A percentile compares a stretch with the other conserved stretches of the same genome.
Evolutionary conservation across 2,329 filamentous ascomycete species (phyloP).

Genomic region (Fusarium sp.): DNA sequence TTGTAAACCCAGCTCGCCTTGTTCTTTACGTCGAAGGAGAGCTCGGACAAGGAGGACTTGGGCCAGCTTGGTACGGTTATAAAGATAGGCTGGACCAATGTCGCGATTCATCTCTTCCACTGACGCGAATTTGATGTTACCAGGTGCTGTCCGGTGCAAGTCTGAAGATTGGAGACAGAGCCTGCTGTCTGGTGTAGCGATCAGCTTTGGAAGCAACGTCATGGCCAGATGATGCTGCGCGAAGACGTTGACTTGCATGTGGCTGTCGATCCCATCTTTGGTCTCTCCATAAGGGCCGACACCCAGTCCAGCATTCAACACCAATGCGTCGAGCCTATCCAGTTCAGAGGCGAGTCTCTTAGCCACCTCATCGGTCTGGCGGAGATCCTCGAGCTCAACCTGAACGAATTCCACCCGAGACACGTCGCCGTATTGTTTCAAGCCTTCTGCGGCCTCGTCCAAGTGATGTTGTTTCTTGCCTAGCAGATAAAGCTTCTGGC

Average conservation of each 20-base stretch:
- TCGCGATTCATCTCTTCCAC: conserved; percentile 6
- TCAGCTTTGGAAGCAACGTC: conserved; percentile 11
- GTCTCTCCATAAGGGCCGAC: conserved; percentile 15
- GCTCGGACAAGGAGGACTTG: conserved; percentile 8
- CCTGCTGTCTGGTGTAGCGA: conserved; percentile 15
- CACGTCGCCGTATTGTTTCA: conserved; percentile 8
- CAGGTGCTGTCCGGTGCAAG: conserved; percentile 1
- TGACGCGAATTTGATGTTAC: not conserved
- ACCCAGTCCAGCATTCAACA: conserved; percentile 13
- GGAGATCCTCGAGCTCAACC: conserved; percentile 14
- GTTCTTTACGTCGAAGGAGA: not conserved
- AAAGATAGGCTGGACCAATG: conserved; percentile 3
- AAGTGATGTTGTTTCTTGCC: conserved; percentile 20
- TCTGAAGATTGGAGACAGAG: conserved; percentile 5
- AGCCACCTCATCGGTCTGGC: conserved; percentile 10
- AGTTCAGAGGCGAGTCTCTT: conserved; percentile 10
- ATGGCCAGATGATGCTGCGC: conserved; percentile 25
- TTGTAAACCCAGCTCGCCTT: conserved; percentile 5
- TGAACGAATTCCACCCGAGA: conserved; percentile 6
- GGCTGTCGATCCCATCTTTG: conserved; percentile 16
- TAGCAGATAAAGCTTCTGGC: conserved; percentile 5
- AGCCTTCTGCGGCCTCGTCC: conserved; percentile 10
- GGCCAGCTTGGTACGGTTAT: conserved; percentile 13
- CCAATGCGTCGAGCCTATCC: not conserved
- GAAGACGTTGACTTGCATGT: conserved; percentile 25